These are phyloP conservation scores for Colletotrichum liaoningense DNA, from an alignment of 2,329 filamentous ascomycete genomes.

Conservation along the genomic window DNA sequence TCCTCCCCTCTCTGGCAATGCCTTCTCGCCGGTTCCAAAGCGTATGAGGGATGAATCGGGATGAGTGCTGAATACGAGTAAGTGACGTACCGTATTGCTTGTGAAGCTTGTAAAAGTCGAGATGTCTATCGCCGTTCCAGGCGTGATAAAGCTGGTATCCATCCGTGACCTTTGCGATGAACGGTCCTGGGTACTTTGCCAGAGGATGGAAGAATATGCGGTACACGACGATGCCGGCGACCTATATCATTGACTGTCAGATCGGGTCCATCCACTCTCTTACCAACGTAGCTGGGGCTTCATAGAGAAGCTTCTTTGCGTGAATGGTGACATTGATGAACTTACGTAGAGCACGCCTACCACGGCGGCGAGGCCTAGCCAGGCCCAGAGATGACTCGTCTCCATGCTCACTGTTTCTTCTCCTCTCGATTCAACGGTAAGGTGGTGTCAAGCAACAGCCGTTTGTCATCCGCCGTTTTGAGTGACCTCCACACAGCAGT, in stretches of 20 bases:
- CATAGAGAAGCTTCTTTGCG: not conserved
- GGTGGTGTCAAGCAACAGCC: not conserved
- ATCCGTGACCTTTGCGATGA: conserved; percentile 72
- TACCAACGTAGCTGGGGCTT: no score
- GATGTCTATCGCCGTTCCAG: conserved; percentile 79
- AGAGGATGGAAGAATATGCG: conserved; percentile 73
- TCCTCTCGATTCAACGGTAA: not conserved
- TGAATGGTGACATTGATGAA: conserved; percentile 23
- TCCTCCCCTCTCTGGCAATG: not conserved
- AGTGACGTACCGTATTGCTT: conserved; percentile 71
- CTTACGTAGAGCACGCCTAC: conserved; percentile 55
- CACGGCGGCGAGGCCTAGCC: conserved; percentile 51
- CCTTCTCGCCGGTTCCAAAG: not conserved
- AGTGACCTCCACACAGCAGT: not conserved
- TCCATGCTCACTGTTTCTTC: conserved; percentile 21
- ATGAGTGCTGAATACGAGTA: not conserved
- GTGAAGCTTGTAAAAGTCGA: conserved; percentile 79
- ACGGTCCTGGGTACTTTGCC: conserved; percentile 72
- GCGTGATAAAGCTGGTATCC: conserved; percentile 78
- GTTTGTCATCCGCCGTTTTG: not conserved
- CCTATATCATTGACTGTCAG: conserved; percentile 42
- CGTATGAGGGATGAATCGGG: not conserved
- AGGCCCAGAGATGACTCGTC: conserved; percentile 51
- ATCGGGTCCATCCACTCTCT: not conserved
- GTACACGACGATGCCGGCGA: conserved; percentile 60